Evolutionary conservation across 2,329 filamentous ascomycete species (phyloP).

Genomic region (Trichoderma sp.): DNA sequence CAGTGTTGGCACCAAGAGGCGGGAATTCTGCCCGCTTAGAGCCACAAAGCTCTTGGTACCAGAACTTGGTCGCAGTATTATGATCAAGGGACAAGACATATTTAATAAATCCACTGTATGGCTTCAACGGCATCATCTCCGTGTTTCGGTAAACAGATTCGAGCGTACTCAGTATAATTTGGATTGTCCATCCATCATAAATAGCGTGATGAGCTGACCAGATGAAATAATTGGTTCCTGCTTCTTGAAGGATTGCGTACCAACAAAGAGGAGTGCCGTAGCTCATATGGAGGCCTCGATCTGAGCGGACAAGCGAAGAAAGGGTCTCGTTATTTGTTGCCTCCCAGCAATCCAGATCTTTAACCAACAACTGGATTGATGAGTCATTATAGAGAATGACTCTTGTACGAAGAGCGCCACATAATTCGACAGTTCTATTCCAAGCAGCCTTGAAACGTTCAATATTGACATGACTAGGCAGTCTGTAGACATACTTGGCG

Average conservation of each 20-base stretch:
- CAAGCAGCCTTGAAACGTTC: conserved; percentile 17
- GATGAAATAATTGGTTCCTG: background rate
- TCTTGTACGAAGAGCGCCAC: conserved; percentile 18
- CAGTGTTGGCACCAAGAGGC: background rate
- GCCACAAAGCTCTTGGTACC: conserved; percentile 16
- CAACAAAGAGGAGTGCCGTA: conserved; percentile 19
- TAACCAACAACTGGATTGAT: background rate
- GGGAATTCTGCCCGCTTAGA: conserved; percentile 18
- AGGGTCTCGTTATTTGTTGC: background rate
- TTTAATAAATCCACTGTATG: conserved; percentile 27
- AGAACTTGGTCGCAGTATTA: conserved; percentile 11
- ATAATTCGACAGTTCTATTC: conserved; percentile 1
- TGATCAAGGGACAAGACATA: background rate
- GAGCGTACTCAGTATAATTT: background rate
- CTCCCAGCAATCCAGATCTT: background rate
- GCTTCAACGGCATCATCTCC: conserved; percentile 25
- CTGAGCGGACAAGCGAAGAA: background rate
- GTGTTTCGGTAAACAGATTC: background rate
- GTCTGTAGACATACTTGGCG: background rate
- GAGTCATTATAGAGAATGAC: conserved; percentile 10
- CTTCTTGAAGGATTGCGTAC: background rate
- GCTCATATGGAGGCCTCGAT: background rate
- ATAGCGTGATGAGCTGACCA: conserved; percentile 3
- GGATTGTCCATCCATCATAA: conserved; percentile 10
- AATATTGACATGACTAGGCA: background rate